These are phyloP conservation scores for Yamadazyma tumulicola DNA, from an alignment of 805 yeast genomes.

Conservation along the genomic window DNA sequence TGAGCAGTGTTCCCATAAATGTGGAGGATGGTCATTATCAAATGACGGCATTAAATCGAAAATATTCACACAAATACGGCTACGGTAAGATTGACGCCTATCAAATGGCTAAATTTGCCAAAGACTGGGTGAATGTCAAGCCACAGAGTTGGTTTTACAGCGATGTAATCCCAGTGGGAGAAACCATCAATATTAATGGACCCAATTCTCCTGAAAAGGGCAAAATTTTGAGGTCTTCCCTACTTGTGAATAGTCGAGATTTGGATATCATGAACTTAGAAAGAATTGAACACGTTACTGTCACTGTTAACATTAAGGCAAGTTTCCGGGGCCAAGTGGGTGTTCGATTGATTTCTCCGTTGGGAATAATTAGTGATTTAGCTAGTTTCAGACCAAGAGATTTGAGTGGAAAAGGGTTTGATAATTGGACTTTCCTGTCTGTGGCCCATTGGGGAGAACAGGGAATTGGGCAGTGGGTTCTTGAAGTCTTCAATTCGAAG, in stretches of 20 bases:
- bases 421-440: constrained; percentile 88
- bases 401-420: constrained; percentile 52
- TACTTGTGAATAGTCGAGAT: constrained; percentile 45
- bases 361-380: constrained; percentile 67
- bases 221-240: constrained; percentile 24
- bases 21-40: constrained; percentile 74
- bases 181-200: constrained; percentile 13
- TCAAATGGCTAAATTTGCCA: constrained; percentile 66
- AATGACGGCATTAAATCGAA: constrained; percentile 58
- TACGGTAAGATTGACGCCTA: constrained; percentile 90
- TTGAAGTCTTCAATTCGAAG: constrained; percentile 49
- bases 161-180: constrained; percentile 34
- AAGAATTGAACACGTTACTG: constrained; percentile 80
- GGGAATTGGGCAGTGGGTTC: constrained; percentile 79
- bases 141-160: constrained; percentile 83
- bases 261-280: constrained; percentile 58
- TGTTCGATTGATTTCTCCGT: constrained; percentile 68
- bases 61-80: constrained; percentile 84
- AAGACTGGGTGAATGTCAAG: constrained; percentile 77
- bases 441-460: constrained; percentile 97
- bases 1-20: constrained; percentile 66
- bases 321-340: constrained; percentile 66
- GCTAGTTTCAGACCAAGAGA: constrained; percentile 69
- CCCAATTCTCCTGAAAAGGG: constrained; percentile 8
- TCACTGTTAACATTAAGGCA: constrained; percentile 68